Evolutionary conservation across 2,329 filamentous ascomycete species (phyloP).

Genomic region (Byssothecium circinans): DNA sequence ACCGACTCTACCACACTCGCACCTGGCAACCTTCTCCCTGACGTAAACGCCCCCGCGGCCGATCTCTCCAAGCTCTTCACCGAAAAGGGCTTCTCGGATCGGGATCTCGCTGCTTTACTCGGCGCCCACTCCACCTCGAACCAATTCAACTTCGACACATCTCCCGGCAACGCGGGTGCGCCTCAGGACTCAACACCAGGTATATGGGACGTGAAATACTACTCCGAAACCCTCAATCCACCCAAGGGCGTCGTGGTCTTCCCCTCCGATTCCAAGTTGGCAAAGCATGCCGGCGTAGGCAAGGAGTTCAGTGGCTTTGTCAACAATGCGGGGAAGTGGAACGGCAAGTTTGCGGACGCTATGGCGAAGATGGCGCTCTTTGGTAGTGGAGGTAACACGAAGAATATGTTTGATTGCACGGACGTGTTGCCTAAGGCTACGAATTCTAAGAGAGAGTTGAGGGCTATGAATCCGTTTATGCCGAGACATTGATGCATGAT

Average conservation of each 20-base stretch:
- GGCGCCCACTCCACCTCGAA: conserved; percentile 55
- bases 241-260: conserved; percentile 29
- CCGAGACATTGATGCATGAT: conserved; percentile 5
- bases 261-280: conserved; percentile 35
- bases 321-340: conserved; percentile 38
- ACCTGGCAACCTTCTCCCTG: conserved; percentile 50
- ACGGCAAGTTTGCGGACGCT: conserved; percentile 32
- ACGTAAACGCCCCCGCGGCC: conserved; percentile 41
- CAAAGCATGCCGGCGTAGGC: conserved; percentile 29
- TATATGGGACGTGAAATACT: conserved; percentile 33
- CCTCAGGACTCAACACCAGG: conserved; percentile 52
- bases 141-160: conserved; percentile 19
- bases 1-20: conserved; percentile 44
- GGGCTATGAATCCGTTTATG: conserved; percentile 10
- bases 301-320: conserved; percentile 42
- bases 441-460: conserved; percentile 23
- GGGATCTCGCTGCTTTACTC: conserved; percentile 55
- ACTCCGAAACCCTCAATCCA: conserved; percentile 30
- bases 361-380: conserved; percentile 26
- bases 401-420: conserved; percentile 24
- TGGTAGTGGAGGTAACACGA: conserved; percentile 14
- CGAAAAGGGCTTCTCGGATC: conserved; percentile 53
- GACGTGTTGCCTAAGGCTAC: conserved; percentile 18
- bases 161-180: conserved; percentile 31
- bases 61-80: conserved; percentile 49